Conservation (phyloP, 163 green algal genomes). For the Volvox carteri region DNA sequence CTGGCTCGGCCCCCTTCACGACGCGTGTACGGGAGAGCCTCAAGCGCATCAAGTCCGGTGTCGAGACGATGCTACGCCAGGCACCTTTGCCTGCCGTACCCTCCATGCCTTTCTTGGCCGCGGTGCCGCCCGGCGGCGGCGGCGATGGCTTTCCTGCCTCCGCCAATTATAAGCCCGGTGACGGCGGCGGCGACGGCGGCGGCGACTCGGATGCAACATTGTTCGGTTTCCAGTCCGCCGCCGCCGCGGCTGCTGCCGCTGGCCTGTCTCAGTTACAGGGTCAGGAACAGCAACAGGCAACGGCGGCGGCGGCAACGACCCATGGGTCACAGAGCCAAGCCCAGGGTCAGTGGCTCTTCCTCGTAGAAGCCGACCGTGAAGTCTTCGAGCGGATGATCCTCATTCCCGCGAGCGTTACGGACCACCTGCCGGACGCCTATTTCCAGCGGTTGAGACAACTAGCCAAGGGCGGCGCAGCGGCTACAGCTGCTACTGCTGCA, state of each 20-base stretch:
- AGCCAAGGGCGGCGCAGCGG: not conserved
- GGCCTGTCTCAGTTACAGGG: not conserved
- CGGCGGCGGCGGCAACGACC: not conserved
- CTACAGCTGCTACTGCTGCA: not conserved
- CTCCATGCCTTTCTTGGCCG: constrained; percentile 3
- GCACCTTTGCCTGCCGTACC: constrained; percentile 25
- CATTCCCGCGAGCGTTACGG: constrained; percentile 66
- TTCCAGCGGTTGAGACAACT: constrained; percentile 66
- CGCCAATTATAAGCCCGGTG: not conserved
- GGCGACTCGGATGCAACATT: not conserved
- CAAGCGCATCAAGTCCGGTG: constrained; percentile 40
- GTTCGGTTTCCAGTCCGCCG: not conserved
- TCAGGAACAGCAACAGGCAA: not conserved
- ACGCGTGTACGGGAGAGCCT: constrained; percentile 36
- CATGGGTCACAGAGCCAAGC: not conserved
- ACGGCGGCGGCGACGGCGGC: not conserved
- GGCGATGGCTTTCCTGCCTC: not conserved
- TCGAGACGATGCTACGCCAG: constrained; percentile 51
- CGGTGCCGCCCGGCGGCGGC: not conserved
- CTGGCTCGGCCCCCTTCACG: not conserved
- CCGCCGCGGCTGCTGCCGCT: too few relatives aligned
- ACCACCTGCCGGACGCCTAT: constrained; percentile 85
- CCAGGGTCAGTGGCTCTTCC: constrained; percentile 33
- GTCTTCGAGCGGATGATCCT: constrained; percentile 75
- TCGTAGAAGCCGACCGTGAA: constrained; percentile 65